A percentile compares a stretch with the other conserved stretches of the same genome.
These are phyloP conservation scores for Fusarium sp. DNA, from an alignment of 2,329 filamentous ascomycete species.

Conservation along the genomic window DNA sequence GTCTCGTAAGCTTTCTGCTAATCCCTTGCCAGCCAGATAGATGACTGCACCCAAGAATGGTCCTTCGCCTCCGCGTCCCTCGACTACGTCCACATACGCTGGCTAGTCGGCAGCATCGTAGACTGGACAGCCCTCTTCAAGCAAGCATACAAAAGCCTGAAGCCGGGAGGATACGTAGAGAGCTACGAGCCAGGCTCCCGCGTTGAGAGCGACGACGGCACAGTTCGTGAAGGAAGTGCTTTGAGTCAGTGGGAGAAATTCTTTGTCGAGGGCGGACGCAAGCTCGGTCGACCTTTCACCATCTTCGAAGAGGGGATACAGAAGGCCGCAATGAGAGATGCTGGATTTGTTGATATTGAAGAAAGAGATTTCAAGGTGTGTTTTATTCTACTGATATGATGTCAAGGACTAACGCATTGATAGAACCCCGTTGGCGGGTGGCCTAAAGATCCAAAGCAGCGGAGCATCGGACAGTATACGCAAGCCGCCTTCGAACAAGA, in stretches of 20 bases:
- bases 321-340: conserved; percentile 6
- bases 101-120: conserved; percentile 1
- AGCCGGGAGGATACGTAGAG: conserved; percentile 1
- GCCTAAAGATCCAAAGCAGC: conserved; percentile 9
- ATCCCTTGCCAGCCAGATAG: not conserved
- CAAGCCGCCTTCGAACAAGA: too few species aligned
- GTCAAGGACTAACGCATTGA: too few species aligned
- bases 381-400: not conserved
- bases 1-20: not conserved
- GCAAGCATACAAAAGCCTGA: not conserved
- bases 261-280: conserved; percentile 16
- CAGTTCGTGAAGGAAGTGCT: not conserved
- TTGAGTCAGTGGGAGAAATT: conserved; percentile 15
- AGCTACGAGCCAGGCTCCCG: conserved; percentile 3
- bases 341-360: not conserved
- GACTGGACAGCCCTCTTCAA: conserved; percentile 1
- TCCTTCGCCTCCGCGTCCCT: not conserved
- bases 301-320: conserved; percentile 1
- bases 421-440: conserved; percentile 16
- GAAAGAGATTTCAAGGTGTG: conserved; percentile 2
- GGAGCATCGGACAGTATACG: not conserved
- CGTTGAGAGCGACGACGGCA: conserved; percentile 9
- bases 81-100: conserved; percentile 20
- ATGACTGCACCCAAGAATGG: conserved; percentile 18
- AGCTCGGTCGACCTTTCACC: conserved; percentile 1